Evolutionary conservation across 2,329 filamentous ascomycete species (phyloP).

Genomic region (Ciborinia camelliae): DNA sequence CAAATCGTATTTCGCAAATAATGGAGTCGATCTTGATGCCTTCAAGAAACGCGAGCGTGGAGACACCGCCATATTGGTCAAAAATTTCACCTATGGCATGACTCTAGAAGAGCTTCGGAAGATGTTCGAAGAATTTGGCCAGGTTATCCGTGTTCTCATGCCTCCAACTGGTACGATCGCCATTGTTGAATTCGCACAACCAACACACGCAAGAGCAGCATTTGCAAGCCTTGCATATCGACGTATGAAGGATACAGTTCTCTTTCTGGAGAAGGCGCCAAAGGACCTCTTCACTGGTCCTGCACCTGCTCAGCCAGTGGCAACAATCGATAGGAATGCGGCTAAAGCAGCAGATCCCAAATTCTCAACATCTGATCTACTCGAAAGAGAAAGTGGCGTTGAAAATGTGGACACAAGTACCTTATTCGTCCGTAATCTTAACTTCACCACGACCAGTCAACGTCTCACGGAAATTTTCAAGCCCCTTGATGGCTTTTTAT

Average conservation of each 20-base stretch:
- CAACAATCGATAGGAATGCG: conserved; percentile 23
- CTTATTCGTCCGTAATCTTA: conserved; percentile 89
- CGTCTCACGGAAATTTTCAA: conserved; percentile 74
- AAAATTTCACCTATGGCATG: conserved; percentile 80
- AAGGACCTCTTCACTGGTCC: conserved; percentile 64
- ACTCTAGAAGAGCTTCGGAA: conserved; percentile 52
- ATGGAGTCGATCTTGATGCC: conserved; percentile 87
- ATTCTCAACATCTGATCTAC: conserved; percentile 64
- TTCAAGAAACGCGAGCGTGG: conserved; percentile 84
- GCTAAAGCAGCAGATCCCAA: conserved; percentile 45
- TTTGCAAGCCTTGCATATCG: conserved; percentile 85
- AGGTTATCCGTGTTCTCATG: conserved; percentile 79
- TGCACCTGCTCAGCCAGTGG: conserved; percentile 23
- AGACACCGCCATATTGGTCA: conserved; percentile 83
- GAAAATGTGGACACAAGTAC: conserved; percentile 68
- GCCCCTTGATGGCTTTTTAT: conserved; percentile 81
- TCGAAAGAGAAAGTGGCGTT: conserved; percentile 53
- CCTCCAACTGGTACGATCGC: conserved; percentile 91
- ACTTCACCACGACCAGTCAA: conserved; percentile 81
- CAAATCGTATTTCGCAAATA: conserved; percentile 81
- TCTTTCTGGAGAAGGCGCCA: conserved; percentile 92
- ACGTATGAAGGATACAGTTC: conserved; percentile 82
- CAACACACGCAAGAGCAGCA: conserved; percentile 75
- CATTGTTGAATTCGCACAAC: conserved; percentile 81
- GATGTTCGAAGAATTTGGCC: conserved; percentile 61